Evolutionary conservation across 2,329 filamentous ascomycete genomes (phyloP).

Genomic region (Apiospora aurea): DNA sequence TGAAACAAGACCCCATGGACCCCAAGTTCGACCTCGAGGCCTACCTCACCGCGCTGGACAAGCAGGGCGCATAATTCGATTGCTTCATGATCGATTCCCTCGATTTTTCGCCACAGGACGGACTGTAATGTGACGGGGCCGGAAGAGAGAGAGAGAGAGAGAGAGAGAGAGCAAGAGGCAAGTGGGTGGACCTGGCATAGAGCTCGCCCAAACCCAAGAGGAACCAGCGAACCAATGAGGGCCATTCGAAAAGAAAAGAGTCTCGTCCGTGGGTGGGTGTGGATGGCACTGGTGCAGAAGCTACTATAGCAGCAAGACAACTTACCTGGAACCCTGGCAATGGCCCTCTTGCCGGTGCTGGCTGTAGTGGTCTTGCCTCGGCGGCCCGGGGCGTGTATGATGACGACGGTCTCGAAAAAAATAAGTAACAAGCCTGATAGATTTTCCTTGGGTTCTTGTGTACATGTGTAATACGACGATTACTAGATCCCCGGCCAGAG

Average conservation of each 20-base stretch:
- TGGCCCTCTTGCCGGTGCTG: background rate
- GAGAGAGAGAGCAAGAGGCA: background rate
- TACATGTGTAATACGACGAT: slow-evolving; percentile 24
- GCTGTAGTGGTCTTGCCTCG: slow-evolving; percentile 13
- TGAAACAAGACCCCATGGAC: slow-evolving; percentile 79
- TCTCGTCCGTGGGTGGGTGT: slow-evolving; percentile 4
- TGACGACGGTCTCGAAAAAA: slow-evolving; percentile 21
- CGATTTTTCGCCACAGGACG: slow-evolving; percentile 28
- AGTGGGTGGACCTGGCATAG: slow-evolving; percentile 14
- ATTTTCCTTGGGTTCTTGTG: slow-evolving; percentile 21
- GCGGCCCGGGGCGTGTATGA: slow-evolving; percentile 12
- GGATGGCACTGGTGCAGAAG: background rate
- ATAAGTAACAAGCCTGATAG: slow-evolving; percentile 18
- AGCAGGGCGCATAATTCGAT: slow-evolving; percentile 56
- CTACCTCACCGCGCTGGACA: slow-evolving; percentile 70
- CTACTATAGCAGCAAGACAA: slow-evolving; percentile 17
- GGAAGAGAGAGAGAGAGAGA: too few relatives aligned
- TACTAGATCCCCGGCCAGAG: slow-evolving; percentile 12
- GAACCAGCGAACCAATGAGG: slow-evolving; percentile 3
- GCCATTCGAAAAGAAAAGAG: slow-evolving; percentile 4
- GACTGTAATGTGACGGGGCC: slow-evolving; percentile 36
- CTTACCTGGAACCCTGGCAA: background rate
- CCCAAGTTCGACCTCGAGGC: slow-evolving; percentile 94
- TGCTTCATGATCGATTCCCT: slow-evolving; percentile 22
- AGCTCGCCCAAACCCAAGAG: slow-evolving; percentile 8